Conservation (phyloP, 1,139 yeast genomes). For the Ogataea hybrid region DNA sequence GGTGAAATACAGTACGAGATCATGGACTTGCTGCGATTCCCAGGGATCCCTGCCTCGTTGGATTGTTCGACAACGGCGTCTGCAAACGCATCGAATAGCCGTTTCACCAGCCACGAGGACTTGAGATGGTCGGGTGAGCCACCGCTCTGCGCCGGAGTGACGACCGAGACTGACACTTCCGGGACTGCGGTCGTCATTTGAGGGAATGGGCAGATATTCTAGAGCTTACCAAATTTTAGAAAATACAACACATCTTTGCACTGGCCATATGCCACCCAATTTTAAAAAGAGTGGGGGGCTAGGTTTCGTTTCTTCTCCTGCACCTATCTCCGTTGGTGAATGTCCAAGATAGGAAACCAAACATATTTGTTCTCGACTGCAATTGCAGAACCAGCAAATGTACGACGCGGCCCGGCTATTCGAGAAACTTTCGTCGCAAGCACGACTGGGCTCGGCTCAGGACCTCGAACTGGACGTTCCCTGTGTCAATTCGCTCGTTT, state of each 20-base stretch:
- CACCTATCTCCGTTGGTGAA: no score
- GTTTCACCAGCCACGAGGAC: constrained; percentile 21
- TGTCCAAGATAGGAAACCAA: no score
- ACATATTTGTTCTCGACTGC: not conserved
- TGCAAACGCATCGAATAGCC: constrained; percentile 27
- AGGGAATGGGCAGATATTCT: constrained; percentile 1
- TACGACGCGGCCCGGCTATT: not conserved
- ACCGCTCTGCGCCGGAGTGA: constrained; percentile 14
- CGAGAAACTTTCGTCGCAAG: not conserved
- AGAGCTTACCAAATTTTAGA: not conserved
- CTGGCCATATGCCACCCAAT: not conserved
- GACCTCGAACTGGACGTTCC: not conserved
- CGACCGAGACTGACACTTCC: constrained; percentile 11
- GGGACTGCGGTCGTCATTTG: constrained; percentile 7
- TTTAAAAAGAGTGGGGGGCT: no score
- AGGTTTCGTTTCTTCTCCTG: no score
- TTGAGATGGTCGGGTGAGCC: constrained; percentile 13
- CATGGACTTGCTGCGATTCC: constrained; percentile 28
- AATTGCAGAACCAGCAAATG: not conserved
- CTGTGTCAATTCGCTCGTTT: not conserved
- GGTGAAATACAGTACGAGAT: constrained; percentile 45
- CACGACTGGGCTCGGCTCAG: not conserved
- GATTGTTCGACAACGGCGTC: constrained; percentile 33
- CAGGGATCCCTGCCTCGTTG: constrained; percentile 29
- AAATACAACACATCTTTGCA: constrained; percentile 5